A percentile compares a stretch with the other conserved stretches of the same genome.
These are phyloP conservation scores for Boletus sp. DNA, from an alignment of 768 basidiomycete species.

Conservation along the genomic window DNA sequence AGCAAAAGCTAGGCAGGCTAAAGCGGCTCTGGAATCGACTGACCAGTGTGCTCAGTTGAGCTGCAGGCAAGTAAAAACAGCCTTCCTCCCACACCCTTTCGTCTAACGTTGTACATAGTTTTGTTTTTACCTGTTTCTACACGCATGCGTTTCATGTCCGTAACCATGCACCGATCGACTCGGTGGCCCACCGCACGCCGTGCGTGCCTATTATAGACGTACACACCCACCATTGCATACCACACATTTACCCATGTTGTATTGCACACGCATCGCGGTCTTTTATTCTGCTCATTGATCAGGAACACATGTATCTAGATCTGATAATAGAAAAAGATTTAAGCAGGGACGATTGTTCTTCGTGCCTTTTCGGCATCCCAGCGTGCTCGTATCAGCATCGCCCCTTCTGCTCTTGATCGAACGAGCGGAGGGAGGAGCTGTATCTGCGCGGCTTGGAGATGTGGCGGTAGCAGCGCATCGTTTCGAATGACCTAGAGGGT, in stretches of 20 bases:
- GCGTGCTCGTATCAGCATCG: constrained; percentile 65
- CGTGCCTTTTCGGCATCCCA: constrained; percentile 65
- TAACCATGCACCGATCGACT: constrained; percentile 19
- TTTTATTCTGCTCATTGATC: constrained; percentile 13
- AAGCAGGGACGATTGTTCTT: constrained; percentile 16
- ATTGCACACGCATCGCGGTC: constrained; percentile 10
- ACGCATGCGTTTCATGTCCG: constrained; percentile 16
- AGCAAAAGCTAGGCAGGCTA: constrained; percentile 24
- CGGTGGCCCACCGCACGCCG: constrained; percentile 21
- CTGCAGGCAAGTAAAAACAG: neutral
- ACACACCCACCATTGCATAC: constrained; percentile 7
- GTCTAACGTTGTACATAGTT: neutral
- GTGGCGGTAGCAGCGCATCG: constrained; percentile 58
- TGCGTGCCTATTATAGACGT: constrained; percentile 21
- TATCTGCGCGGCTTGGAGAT: constrained; percentile 61
- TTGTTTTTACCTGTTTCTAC: neutral
- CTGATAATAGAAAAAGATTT: constrained; percentile 11
- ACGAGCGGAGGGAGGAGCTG: constrained; percentile 57
- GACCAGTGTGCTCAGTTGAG: constrained; percentile 20
- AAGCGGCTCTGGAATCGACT: constrained; percentile 29
- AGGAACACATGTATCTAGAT: constrained; percentile 14
- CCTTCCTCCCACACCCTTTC: neutral
- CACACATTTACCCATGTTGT: constrained; percentile 21
- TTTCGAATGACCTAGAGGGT: constrained; percentile 80
- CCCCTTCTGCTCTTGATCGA: constrained; percentile 66